Evolutionary conservation across 441 rosid genomes (phyloP).

Genomic region (Flueggea neowawraea): DNA sequence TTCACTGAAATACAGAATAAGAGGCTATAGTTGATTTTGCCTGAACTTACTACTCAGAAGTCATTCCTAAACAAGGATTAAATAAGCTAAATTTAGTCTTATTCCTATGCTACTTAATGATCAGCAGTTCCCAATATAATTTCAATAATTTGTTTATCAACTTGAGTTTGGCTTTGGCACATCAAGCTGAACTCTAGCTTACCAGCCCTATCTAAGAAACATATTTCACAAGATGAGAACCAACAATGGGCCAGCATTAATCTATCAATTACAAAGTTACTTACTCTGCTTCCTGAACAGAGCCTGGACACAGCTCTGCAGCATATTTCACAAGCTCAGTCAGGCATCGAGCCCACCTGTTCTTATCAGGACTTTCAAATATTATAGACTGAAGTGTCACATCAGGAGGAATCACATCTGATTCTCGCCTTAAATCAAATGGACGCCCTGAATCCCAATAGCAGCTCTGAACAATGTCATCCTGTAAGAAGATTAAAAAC

Average conservation of each 20-base stretch:
- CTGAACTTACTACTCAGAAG: neutral
- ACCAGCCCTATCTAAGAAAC: neutral
- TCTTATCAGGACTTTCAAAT: slow-evolving; percentile 98
- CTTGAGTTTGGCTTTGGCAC: neutral
- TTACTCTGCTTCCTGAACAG: slow-evolving; percentile 97
- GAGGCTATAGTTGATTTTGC: too few relatives aligned
- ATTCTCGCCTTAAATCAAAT: slow-evolving; percentile 90
- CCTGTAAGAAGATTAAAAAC: slow-evolving; percentile 43
- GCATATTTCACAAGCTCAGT: slow-evolving; percentile 96
- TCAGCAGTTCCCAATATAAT: neutral
- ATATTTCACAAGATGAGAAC: neutral
- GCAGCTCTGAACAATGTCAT: slow-evolving; percentile 98
- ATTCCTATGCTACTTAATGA: neutral
- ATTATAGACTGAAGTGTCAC: slow-evolving; percentile 96
- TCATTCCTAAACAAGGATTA: neutral
- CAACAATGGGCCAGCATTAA: neutral
- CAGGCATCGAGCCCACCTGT: slow-evolving; percentile 97
- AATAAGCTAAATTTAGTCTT: neutral
- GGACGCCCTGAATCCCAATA: slow-evolving; percentile 97
- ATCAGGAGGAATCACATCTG: slow-evolving; percentile 92
- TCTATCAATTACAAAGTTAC: slow-evolving; percentile 17
- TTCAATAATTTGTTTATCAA: neutral
- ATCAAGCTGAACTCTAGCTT: neutral
- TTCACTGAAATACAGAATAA: too few relatives aligned
- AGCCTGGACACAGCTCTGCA: slow-evolving; percentile 95